Base-by-base conservation (phyloP, 805 yeast genomes). In the Candida morakotiae region DNA sequence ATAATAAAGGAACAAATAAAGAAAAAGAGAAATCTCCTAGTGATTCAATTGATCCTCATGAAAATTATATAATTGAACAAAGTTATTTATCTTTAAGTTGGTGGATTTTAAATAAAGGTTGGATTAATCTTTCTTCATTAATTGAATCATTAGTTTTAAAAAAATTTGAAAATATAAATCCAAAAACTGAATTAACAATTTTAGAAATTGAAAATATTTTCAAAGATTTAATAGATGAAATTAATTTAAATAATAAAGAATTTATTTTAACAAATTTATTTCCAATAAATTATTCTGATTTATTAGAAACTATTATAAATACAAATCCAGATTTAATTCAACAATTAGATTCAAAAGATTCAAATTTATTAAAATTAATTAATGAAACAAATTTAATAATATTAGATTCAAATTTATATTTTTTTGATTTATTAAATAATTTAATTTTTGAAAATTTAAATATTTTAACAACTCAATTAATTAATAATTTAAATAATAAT, bases 61-160 rank as follows among this genome's bases (percentile, higher is more conserved):
- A 60, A 25, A 74, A 75, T 46, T 78, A 81, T 52, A 60, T 73
- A 23, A 71, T 81, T 26, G 93, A 84, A 49, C 91, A 93, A 50
- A 83, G 87, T 35, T 91, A 84, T 55, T 67, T 91, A 32, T 83
- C 95, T 0, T 74, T 87, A 44, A 82, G 89, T 43, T 91, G 97
- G 96, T 91, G 96, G 96, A 59, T 91, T 31, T 67, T 91, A 35
- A 88, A 91, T 57, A 77, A 80, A 45, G 98, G 98, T 0, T 87
- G 93, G 88, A 49, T 69, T 16, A 63, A 69, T 23, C 62, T 86
- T 24, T 69, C 76, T 16, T 61, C 67, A 20, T 59, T 70, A 15
- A 75, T 87, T 20, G 77, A 78, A 49, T 53, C 58, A 1, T 63
- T 75, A 3, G 89, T 91, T 3, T 68, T 65, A 21, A 68, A 67